These are phyloP conservation scores for Podospora sp. DNA, from an alignment of 495 filamentous ascomycete species.

Conservation along the genomic window DNA sequence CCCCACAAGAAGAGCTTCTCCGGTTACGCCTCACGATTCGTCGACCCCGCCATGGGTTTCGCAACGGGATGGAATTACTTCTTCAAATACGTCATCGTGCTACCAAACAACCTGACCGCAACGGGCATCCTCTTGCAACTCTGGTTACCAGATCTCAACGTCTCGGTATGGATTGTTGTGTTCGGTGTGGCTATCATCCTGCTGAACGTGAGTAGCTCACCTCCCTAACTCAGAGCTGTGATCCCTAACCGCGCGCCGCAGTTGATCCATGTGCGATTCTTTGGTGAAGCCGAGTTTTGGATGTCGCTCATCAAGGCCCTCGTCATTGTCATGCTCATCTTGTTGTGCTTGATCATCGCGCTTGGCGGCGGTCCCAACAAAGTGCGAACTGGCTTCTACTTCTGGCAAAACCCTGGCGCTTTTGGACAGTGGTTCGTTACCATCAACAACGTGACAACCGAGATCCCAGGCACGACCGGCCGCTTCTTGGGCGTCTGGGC, in stretches of 20 bases:
- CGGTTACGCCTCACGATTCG: conserved; percentile 73
- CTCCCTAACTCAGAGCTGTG: too few species aligned
- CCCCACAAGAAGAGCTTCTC: conserved; percentile 60
- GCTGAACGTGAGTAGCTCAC: conserved; percentile 42
- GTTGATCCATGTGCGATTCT: conserved; percentile 63
- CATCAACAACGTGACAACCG: background rate
- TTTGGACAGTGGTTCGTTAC: conserved; percentile 58
- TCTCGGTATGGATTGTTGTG: conserved; percentile 72
- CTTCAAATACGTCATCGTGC: conserved; percentile 70
- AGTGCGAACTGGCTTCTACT: conserved; percentile 69
- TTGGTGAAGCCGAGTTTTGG: conserved; percentile 85
- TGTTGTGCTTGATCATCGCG: conserved; percentile 70
- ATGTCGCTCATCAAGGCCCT: conserved; percentile 70
- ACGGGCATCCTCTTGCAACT: conserved; percentile 70
- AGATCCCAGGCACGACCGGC: conserved; percentile 49
- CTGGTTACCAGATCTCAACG: conserved; percentile 69
- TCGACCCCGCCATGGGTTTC: conserved; percentile 73
- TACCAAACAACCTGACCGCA: conserved; percentile 78
- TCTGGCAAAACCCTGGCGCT: conserved; percentile 77
- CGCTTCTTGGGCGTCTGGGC: conserved; percentile 78
- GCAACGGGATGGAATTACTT: conserved; percentile 49
- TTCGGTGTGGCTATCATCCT: conserved; percentile 64
- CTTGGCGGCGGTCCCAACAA: conserved; percentile 76
- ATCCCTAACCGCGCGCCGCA: conserved; percentile 13
- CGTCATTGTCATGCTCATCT: conserved; percentile 65